Evolutionary conservation across 306 rosid genomes (phyloP), one percentile per base, ranked within the genome.

Genomic region (Calophaca sinica): DNA sequence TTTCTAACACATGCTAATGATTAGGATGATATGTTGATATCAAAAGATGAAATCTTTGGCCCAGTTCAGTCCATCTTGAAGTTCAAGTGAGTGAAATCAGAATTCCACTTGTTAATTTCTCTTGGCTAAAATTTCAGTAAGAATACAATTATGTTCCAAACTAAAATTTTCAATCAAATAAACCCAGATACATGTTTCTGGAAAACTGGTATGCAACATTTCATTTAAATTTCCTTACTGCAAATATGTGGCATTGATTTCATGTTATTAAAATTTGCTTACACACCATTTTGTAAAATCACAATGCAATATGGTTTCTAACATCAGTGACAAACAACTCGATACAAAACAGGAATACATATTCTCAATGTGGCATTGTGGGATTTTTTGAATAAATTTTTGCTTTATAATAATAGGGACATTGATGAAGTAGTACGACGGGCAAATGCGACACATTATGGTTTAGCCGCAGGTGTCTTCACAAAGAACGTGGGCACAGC

Each of bases 21-120:
- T 69, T 79, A 92, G 96, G 97, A 94, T 72, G 89, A 94, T 73
- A 94, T 94, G 97, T 53, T 88, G 86, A 94, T 94, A 72, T 96
- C 98, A n/a, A 36, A 86, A 62, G 98, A 94, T 50, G 98, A 94
- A 88, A 94, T 94, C 67, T 94, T 94, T 41, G 97, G 98, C 33
- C 98, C 98, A 0, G 98, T 94, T 51, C 98, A 94, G 80, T 12
- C 96, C 71, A 83, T 94, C 86, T 81, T 94, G 84, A 94, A 91
- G 77, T 94, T 89, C 93, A 89, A 88, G 98, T 87, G 76, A 88
- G 98, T 89, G 38, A 76, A 49, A 50, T 73, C 39, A 2, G 15
- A 73, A 15, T 48, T 42, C 44, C 51, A 3, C 11, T 26, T 59
- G 28, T 10, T 38, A 59, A 20, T 28, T 74, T 44, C 20, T 28